phyloP scores from a whole-genome alignment of 257 asterid species.

The Penstemon newberryi region DNA sequence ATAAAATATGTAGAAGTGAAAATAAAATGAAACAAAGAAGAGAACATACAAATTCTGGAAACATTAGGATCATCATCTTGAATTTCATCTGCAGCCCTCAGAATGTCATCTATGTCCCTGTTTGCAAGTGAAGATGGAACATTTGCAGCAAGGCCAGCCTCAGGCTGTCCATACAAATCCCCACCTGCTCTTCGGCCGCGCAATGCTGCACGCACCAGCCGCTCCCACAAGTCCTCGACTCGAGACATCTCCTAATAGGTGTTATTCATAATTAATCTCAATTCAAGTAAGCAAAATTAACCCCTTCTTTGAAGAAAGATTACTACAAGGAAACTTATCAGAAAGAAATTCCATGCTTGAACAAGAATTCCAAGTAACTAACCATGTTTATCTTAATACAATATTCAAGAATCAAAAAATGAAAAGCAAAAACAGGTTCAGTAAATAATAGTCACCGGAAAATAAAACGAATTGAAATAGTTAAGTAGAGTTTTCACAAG shows the following conservation, averaged over 20 bases:
- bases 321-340: neutral
- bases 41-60: conserved; percentile 73
- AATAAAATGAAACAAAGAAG: conserved; percentile 5
- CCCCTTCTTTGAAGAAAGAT: neutral
- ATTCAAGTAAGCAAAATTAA: neutral
- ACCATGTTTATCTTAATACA: too few species aligned
- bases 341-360: neutral
- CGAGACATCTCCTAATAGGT: conserved; percentile 74
- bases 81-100: conserved; percentile 95
- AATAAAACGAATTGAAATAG: too few species aligned
- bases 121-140: conserved; percentile 94
- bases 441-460: neutral
- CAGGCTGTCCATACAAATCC: conserved; percentile 52
- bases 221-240: conserved; percentile 91
- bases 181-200: conserved; percentile 60
- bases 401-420: too few species aligned
- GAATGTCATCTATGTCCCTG: conserved; percentile 85
- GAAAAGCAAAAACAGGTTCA: neutral
- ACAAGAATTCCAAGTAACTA: neutral
- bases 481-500: too few species aligned
- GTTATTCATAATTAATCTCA: neutral
- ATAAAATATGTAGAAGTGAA: neutral
- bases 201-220: conserved; percentile 92
- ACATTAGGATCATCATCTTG: conserved; percentile 84
- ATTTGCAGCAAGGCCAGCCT: conserved; percentile 78